Evolutionary conservation across 2,329 filamentous ascomycete genomes (phyloP).

Genomic region (Colletotrichum sidae): DNA sequence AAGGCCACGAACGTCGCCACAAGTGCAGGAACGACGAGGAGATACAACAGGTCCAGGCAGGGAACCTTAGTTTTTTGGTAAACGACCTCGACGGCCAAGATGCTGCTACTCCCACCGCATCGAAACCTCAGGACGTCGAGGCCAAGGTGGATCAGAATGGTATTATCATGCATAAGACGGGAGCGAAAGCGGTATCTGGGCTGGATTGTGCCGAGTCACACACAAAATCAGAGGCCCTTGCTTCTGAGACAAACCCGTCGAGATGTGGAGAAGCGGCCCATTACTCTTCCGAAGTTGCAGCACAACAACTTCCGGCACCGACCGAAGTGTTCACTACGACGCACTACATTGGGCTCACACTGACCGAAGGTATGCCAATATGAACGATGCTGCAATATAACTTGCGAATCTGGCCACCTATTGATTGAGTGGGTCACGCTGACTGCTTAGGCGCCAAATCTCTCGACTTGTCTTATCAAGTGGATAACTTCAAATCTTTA

Average conservation of each 20-base stretch:
- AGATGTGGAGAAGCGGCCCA: conserved; percentile 25
- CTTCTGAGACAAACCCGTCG: background rate
- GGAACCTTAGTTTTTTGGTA: conserved; percentile 60
- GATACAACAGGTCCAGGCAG: conserved; percentile 65
- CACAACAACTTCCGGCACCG: background rate
- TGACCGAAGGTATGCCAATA: conserved; percentile 74
- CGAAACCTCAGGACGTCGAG: conserved; percentile 30
- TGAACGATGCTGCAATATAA: background rate
- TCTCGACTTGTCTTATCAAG: conserved; percentile 83
- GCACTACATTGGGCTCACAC: conserved; percentile 90
- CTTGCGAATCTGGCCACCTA: too few relatives aligned
- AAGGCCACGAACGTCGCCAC: conserved; percentile 89
- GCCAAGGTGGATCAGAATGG: conserved; percentile 29
- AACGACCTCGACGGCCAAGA: conserved; percentile 48
- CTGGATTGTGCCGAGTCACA: too few relatives aligned
- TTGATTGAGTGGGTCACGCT: conserved; percentile 39
- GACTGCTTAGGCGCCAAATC: conserved; percentile 70
- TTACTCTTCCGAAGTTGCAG: background rate
- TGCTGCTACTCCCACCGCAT: conserved; percentile 40
- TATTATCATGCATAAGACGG: conserved; percentile 41
- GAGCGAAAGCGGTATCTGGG: too few relatives aligned
- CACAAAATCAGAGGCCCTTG: too few relatives aligned
- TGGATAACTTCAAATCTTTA: conserved; percentile 86
- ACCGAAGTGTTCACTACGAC: conserved; percentile 84
- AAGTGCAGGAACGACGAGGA: conserved; percentile 68